Percentiles rank a stretch among this genome's conserved stretches.
Evolutionary conservation across 768 basidiomycete species (phyloP).

Genomic region (Dacryopinax spathularia): DNA sequence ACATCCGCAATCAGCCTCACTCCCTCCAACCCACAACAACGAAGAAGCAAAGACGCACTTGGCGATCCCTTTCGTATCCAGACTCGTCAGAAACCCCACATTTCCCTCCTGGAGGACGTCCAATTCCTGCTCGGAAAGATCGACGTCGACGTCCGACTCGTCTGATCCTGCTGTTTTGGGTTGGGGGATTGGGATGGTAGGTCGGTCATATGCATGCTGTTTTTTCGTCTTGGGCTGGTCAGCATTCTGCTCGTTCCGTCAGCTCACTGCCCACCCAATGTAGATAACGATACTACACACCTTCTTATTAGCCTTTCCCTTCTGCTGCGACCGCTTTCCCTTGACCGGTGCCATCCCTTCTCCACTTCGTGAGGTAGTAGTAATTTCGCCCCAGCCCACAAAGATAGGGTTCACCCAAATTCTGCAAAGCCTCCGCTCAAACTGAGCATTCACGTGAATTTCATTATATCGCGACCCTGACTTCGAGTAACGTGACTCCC

Average conservation of each 20-base stretch:
- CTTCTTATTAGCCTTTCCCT: background rate
- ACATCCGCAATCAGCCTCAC: constrained; percentile 7
- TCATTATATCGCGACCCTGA: too few species aligned
- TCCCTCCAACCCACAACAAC: constrained; percentile 7
- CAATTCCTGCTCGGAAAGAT: constrained; percentile 56
- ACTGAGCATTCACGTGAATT: too few species aligned
- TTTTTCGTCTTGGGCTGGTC: constrained; percentile 23
- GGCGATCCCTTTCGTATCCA: constrained; percentile 71
- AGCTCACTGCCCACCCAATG: too few species aligned
- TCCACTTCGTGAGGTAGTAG: too few species aligned
- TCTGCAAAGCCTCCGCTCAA: too few species aligned
- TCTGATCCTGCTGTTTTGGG: constrained; percentile 20
- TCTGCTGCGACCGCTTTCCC: background rate
- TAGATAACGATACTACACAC: background rate
- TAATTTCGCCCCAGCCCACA: too few species aligned
- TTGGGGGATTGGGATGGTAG: constrained; percentile 55
- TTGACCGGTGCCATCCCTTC: background rate
- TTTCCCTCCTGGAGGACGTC: constrained; percentile 47
- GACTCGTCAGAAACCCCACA: constrained; percentile 47
- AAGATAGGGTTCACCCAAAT: background rate
- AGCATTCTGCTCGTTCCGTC: background rate
- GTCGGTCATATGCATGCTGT: constrained; percentile 36
- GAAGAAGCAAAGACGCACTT: constrained; percentile 35
- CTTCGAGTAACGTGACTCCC: too few species aligned
- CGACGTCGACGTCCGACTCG: constrained; percentile 37